Conservation (phyloP, 2,329 filamentous ascomycete genomes). For the Epichloe sp. region DNA sequence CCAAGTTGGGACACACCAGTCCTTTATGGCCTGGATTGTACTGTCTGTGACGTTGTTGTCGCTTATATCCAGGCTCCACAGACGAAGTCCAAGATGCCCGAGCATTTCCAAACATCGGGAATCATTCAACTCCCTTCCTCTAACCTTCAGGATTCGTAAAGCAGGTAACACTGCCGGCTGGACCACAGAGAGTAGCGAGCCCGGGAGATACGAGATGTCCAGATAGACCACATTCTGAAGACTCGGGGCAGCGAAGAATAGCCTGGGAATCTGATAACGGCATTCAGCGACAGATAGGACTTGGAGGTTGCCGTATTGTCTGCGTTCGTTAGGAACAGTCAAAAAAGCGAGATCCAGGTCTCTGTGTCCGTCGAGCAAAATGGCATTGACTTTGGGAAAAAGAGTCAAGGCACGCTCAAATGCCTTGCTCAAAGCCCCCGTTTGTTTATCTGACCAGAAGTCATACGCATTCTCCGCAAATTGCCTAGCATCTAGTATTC, state of each 20-base stretch:
- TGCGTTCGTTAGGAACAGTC: constrained; percentile 8
- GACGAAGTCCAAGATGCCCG: constrained; percentile 22
- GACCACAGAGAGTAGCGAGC: constrained; percentile 26
- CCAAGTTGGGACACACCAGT: constrained; percentile 19
- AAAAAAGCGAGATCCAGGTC: constrained; percentile 30
- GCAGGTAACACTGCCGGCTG: constrained; percentile 25
- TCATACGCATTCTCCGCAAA: constrained; percentile 27
- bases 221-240: constrained; percentile 35
- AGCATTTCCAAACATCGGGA: constrained; percentile 15
- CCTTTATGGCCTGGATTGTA: constrained; percentile 18
- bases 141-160: constrained; percentile 39
- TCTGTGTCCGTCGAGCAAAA: constrained; percentile 35
- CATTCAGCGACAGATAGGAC: constrained; percentile 34
- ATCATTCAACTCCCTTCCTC: constrained; percentile 33
- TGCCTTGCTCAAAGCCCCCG: constrained; percentile 21
- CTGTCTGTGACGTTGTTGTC: constrained; percentile 38
- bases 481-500: constrained; percentile 33
- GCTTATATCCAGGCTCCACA: constrained; percentile 46
- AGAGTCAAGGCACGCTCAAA: constrained; percentile 24
- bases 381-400: constrained; percentile 31
- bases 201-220: constrained; percentile 37
- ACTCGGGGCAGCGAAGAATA: constrained; percentile 24
- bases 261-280: constrained; percentile 24
- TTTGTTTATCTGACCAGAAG: constrained; percentile 27
- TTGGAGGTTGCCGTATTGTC: constrained; percentile 8